Base-by-base conservation (phyloP, 2,329 filamentous ascomycete species). In the Xylaria sp. region DNA sequence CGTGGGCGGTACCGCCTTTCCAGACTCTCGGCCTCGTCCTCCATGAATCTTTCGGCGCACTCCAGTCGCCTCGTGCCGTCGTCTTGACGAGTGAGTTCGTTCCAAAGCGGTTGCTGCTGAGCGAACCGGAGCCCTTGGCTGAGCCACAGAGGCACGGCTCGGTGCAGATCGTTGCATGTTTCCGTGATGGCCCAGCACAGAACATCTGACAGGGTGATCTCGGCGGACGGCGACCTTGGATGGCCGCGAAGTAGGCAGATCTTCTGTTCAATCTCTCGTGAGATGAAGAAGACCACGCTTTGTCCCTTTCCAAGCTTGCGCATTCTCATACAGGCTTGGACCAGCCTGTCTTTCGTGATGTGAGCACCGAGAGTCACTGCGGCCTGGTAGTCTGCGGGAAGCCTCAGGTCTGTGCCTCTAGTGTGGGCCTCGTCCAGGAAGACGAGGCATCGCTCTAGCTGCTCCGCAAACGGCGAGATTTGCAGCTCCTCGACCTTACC, bases 271-370 rank as follows among this genome's bases (percentile, higher is more conserved):
- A 91, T 85, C 58, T 92, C 89, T 0, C 78, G 69, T 0, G 86
- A 81, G 0, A 87, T 74, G 56, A 81, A 85, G 52, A 91, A 91
- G 0, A 84, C 76, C 0, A 92, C 81, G 0, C 84, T 86, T 65
- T 93, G 89, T 0, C 88, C 88, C 2, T 85, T 76, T 0, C 88
- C 90, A 0, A 93, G 79, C 60, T 88, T 85, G 9, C 89, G 75
- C 83, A 92, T 86, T n/a, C 90, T 75, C 87, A 90, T 91, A 60
- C 87, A 90, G 0, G 87, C 88, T 85, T 93, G 90, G 0, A 88
- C 85, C 0, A 92, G 71, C 11, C 82, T 77, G 62, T 93, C 90
- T 63, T 93, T 93, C 0, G 86, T 89, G 1, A 92, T 66, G 4
- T 79, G 78, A 0, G 86, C 79, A 0, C 90, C 89, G 0, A 94